Base-by-base conservation (phyloP, 2,329 filamentous ascomycete species). In the Ascochyta lentis region DNA sequence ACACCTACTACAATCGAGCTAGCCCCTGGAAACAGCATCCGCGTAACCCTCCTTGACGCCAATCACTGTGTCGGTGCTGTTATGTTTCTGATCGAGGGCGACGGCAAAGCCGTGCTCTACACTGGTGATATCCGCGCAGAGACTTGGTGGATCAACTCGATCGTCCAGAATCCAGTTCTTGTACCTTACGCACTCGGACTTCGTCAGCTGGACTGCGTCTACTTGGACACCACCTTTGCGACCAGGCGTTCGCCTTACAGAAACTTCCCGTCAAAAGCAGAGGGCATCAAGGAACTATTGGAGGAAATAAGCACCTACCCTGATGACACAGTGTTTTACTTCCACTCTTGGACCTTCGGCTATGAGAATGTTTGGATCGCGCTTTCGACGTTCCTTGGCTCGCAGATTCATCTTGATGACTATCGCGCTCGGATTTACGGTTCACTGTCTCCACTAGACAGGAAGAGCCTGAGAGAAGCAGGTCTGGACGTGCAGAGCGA, bases 301-400 rank as follows among this genome's bases (percentile, higher is more conserved):
- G 76, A 79, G 4, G 89, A 92, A 62, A 82, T 96, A 0, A 73
- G 78, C 0, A 70, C 77, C 23, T 96, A 94, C 71, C 89, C 92
- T 0, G 59, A 79, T 1, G 85, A 91, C 35, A 96, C 92, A 0
- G 73, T 89, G 0, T 97, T 96, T 67, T 90, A 96, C 72, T 83
- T 98, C 41, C 86, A 92, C 53, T 86, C 92, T 0, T 96, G 93
- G 92, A 97, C 94, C 0, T 95, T 95, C 69, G 91, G 90, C 0
- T 96, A 97, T 60, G 93, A 98, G 71, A 90, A 96, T 48, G 92
- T 96, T 0, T 97, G 92, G 92, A 80, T 92, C 55, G 89, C 91
- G 0, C 77, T 98, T 0, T 88, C 92, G 0, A 84, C 87, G 22
- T 85, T 86, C 10, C 78, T 97, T 0, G 77, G 84, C 6, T 88